Conservation (phyloP, 2,329 filamentous ascomycete genomes). For the Bipolaris gigantea region DNA sequence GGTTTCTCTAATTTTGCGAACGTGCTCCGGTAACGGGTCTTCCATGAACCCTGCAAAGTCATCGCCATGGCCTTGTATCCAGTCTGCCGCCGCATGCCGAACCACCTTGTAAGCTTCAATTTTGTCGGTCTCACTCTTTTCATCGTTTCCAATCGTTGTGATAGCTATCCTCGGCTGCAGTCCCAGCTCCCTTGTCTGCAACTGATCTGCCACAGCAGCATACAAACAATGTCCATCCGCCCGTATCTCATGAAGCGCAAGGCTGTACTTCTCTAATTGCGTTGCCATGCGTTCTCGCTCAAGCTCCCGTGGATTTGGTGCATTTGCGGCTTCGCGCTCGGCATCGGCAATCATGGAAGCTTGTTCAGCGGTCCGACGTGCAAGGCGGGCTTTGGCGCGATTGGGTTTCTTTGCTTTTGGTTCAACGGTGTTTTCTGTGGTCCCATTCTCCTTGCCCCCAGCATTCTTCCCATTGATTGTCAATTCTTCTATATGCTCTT, state of each 20-base stretch:
- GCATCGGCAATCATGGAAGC: constrained; percentile 70
- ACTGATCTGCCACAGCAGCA: constrained; percentile 84
- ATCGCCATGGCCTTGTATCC: constrained; percentile 72
- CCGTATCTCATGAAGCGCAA: constrained; percentile 76
- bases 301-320: constrained; percentile 44
- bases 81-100: constrained; percentile 71
- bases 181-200: constrained; percentile 53
- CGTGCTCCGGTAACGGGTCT: constrained; percentile 73
- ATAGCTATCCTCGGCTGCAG: constrained; percentile 41
- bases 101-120: constrained; percentile 63
- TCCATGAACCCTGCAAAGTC: constrained; percentile 89
- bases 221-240: constrained; percentile 97
- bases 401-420: constrained; percentile 71
- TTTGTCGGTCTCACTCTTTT: background rate
- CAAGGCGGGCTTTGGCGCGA: constrained; percentile 86
- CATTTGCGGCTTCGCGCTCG: constrained; percentile 67
- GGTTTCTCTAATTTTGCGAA: constrained; percentile 76
- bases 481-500: constrained; percentile 16
- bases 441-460: constrained; percentile 1
- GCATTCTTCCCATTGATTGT: constrained; percentile 4
- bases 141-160: constrained; percentile 23
- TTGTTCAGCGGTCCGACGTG: constrained; percentile 82
- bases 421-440: constrained; percentile 3
- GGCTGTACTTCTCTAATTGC: constrained; percentile 63
- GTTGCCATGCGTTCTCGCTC: constrained; percentile 64